These are phyloP conservation scores for Microbotryomycetes sp. DNA, from an alignment of 1,284 basidiomycete genomes.

Conservation along the genomic window DNA sequence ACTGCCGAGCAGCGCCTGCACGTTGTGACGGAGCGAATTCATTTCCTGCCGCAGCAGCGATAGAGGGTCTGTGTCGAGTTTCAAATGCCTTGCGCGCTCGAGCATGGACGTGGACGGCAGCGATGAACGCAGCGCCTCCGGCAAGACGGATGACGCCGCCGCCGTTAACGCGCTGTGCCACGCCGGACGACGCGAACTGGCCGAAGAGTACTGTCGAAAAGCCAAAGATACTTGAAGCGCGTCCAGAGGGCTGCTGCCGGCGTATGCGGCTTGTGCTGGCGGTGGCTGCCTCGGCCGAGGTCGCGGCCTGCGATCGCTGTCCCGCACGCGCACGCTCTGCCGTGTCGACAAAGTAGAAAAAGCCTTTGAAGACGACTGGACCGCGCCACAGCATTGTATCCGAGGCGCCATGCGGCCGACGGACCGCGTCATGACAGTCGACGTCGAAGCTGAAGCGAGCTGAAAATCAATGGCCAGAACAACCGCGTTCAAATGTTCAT, in stretches of 20 bases:
- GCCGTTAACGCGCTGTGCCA: not conserved
- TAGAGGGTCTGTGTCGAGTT: conserved; percentile 14
- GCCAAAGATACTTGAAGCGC: too few species aligned
- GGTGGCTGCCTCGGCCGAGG: too few species aligned
- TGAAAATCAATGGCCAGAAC: too few species aligned
- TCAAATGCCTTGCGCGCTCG: not conserved
- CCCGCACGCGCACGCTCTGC: too few species aligned
- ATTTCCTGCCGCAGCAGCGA: conserved; percentile 55
- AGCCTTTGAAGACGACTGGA: not conserved
- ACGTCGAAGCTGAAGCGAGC: not conserved
- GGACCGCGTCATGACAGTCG: not conserved
- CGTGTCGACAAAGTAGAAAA: too few species aligned
- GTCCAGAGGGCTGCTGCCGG: too few species aligned
- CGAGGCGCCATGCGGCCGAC: not conserved
- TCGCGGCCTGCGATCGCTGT: too few species aligned
- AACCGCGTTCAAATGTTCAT: too few species aligned
- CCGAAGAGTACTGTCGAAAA: too few species aligned
- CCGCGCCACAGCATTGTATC: not conserved
- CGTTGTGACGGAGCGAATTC: conserved; percentile 60
- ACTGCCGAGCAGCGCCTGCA: conserved; percentile 75
- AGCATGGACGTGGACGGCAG: not conserved
- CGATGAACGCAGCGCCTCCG: not conserved
- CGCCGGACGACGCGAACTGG: too few species aligned
- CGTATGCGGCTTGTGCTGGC: too few species aligned
- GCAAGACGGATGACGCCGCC: not conserved